Percentiles rank a stretch among this genome's conserved stretches.
These are phyloP conservation scores for Dothideomycetidae sp. DNA, from an alignment of 2,329 filamentous ascomycete genomes.

Conservation along the genomic window DNA sequence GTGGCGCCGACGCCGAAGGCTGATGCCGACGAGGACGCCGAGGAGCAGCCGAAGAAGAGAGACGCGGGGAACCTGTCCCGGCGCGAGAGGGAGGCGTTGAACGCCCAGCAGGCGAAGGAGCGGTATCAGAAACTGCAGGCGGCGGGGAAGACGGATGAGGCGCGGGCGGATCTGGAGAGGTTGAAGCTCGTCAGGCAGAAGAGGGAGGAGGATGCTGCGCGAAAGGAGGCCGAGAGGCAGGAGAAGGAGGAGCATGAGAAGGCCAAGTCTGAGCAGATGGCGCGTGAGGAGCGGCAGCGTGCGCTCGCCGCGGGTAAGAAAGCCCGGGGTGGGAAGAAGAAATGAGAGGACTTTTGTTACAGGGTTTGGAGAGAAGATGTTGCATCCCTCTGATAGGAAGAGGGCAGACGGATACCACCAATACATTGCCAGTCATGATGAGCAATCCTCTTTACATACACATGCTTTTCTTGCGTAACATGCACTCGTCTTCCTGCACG, in stretches of 20 bases:
- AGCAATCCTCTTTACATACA: too few species aligned
- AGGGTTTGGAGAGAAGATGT: too few species aligned
- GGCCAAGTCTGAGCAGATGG: constrained; percentile 36
- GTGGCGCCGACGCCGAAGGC: constrained; percentile 39
- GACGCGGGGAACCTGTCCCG: constrained; percentile 44
- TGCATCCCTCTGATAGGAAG: too few species aligned
- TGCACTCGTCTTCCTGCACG: too few species aligned
- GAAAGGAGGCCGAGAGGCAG: constrained; percentile 55
- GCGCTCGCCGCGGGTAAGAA: constrained; percentile 26
- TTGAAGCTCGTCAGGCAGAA: constrained; percentile 71
- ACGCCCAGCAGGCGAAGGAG: constrained; percentile 80
- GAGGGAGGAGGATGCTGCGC: constrained; percentile 66
- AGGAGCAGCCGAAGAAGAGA: constrained; percentile 38
- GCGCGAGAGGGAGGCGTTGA: constrained; percentile 61
- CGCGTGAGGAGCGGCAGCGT: constrained; percentile 34
- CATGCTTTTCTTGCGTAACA: too few species aligned
- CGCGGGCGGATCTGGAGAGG: constrained; percentile 74
- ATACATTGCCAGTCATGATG: too few species aligned
- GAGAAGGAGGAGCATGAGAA: constrained; percentile 42
- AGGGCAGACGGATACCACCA: too few species aligned
- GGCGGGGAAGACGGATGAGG: constrained; percentile 92
- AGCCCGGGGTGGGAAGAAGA: constrained; percentile 30
- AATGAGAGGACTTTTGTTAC: constrained; percentile 14
- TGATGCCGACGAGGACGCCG: constrained; percentile 30
- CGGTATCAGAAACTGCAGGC: constrained; percentile 83